phyloP scores from a whole-genome alignment of 345 rosid genomes.

The Eucalyptus sp. region DNA sequence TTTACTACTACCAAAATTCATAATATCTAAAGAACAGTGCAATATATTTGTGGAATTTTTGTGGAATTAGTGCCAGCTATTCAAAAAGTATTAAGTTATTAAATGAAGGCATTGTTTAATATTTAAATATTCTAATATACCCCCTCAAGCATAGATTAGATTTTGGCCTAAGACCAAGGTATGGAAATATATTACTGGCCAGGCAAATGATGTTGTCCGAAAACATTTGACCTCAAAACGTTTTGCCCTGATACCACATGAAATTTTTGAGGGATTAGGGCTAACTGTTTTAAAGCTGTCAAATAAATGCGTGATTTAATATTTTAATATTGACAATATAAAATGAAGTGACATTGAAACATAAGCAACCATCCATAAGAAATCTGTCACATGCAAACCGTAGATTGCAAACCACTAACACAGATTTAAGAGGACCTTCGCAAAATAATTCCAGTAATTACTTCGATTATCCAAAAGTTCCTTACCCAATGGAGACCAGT shows the following conservation, averaged over 20 bases:
- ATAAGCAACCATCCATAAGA: not conserved
- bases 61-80: not conserved
- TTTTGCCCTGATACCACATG: not conserved
- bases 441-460: not conserved
- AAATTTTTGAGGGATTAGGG: not conserved
- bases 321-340: not conserved
- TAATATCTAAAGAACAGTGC: not conserved
- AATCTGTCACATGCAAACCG: not conserved
- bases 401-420: not conserved
- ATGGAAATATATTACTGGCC: not conserved
- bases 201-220: not conserved
- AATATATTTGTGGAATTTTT: not conserved
- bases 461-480: not conserved
- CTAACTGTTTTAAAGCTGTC: not conserved
- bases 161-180: not conserved
- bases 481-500: conserved; percentile 73
- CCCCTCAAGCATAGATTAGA: not conserved
- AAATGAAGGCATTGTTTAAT: not conserved
- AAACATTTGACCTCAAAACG: not conserved
- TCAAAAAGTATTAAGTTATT: not conserved
- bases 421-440: not conserved
- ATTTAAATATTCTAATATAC: not conserved
- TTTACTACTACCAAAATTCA: not conserved
- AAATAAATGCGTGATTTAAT: not conserved
- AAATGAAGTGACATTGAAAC: not conserved